Percentiles rank a stretch among this genome's conserved stretches.
These are phyloP conservation scores for Kwoniella newhampshirensis DNA, from an alignment of 768 basidiomycete genomes.

Conservation along the genomic window DNA sequence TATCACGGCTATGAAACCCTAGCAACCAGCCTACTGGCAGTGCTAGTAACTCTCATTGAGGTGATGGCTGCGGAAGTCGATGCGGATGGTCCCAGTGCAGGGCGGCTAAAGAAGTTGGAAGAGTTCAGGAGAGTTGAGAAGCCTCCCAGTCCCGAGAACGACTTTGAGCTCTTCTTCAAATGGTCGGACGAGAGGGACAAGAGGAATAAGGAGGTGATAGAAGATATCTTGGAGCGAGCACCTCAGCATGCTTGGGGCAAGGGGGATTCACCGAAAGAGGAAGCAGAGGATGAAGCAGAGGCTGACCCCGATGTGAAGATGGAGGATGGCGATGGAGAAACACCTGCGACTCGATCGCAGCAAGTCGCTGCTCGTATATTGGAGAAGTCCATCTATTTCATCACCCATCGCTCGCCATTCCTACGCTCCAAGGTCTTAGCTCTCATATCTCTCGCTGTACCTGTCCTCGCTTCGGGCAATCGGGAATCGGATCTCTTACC, in stretches of 20 bases:
- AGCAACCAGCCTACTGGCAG: conserved; percentile 83
- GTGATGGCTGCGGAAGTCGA: conserved; percentile 61
- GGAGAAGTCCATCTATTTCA: conserved; percentile 79
- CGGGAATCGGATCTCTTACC: conserved; percentile 73
- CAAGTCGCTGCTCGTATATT: conserved; percentile 79
- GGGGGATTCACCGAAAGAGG: conserved; percentile 29
- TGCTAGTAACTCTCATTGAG: conserved; percentile 78
- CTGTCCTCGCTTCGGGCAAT: conserved; percentile 58
- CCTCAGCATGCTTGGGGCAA: conserved; percentile 44
- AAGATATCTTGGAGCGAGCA: conserved; percentile 44
- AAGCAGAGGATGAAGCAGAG: conserved; percentile 32
- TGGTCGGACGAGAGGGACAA: conserved; percentile 60
- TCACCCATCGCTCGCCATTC: conserved; percentile 82
- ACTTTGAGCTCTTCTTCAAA: conserved; percentile 58
- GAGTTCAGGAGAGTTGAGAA: conserved; percentile 28
- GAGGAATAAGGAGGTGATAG: conserved; percentile 26
- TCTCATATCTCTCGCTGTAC: conserved; percentile 70
- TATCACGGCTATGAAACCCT: conserved; percentile 87
- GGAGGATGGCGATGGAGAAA: conserved; percentile 54
- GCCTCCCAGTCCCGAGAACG: conserved; percentile 36
- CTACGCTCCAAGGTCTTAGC: conserved; percentile 80
- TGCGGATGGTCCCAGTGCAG: conserved; percentile 21
- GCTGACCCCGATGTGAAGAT: conserved; percentile 41
- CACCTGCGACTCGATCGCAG: conserved; percentile 67
- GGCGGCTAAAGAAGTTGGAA: conserved; percentile 12